phyloP scores from a whole-genome alignment of 2,329 filamentous ascomycete genomes.

The Colletotrichum sp. region DNA sequence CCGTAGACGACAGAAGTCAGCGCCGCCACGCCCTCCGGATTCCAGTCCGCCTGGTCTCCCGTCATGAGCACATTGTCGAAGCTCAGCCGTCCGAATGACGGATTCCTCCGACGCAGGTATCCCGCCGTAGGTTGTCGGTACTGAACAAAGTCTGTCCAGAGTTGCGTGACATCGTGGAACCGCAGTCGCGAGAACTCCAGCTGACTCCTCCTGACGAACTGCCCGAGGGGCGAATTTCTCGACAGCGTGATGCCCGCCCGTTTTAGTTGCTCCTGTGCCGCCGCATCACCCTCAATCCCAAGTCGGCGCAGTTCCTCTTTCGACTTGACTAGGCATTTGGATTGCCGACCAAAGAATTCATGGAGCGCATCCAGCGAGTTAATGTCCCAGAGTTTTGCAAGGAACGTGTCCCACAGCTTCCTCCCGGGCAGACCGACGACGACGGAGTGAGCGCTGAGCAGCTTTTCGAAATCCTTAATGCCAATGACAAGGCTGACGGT shows the following conservation, averaged over 20 bases:
- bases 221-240: slow-evolving; percentile 78
- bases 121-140: slow-evolving; percentile 79
- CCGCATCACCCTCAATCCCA: slow-evolving; percentile 52
- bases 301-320: slow-evolving; percentile 65
- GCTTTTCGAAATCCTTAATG: slow-evolving; percentile 63
- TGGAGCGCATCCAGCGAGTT: slow-evolving; percentile 84
- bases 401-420: slow-evolving; percentile 86
- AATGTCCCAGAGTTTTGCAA: slow-evolving; percentile 82
- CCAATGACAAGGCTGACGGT: slow-evolving; percentile 58
- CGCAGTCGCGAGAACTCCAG: slow-evolving; percentile 82
- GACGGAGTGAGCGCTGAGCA: slow-evolving; percentile 58
- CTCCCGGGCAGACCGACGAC: slow-evolving; percentile 70
- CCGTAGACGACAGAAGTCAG: slow-evolving; percentile 56
- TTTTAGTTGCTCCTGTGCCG: slow-evolving; percentile 8
- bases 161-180: slow-evolving; percentile 76
- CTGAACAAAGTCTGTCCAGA: slow-evolving; percentile 84
- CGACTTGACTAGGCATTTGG: slow-evolving; percentile 63
- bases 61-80: slow-evolving; percentile 62
- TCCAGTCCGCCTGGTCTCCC: slow-evolving; percentile 57
- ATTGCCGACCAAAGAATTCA: slow-evolving; percentile 70
- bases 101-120: slow-evolving; percentile 68
- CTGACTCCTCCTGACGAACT: slow-evolving; percentile 77
- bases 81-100: slow-evolving; percentile 60
- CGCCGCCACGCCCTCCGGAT: slow-evolving; percentile 44
- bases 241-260: slow-evolving; percentile 66